Conservation (phyloP, 768 basidiomycete genomes). For the Suillus brevipes region DNA sequence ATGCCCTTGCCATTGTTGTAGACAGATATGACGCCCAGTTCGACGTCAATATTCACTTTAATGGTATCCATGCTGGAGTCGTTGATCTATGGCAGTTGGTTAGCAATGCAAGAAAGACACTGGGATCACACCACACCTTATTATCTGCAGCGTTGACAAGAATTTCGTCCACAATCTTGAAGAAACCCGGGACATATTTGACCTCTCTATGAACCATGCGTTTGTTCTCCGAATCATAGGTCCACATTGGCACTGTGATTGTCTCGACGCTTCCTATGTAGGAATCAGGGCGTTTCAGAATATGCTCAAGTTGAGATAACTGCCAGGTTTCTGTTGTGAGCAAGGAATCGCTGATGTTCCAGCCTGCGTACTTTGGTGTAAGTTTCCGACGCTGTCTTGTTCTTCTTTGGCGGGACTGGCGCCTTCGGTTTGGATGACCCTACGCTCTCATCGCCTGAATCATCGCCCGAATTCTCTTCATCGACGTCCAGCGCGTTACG, state of each 20-base stretch:
- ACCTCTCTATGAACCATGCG: slow-evolving; percentile 82
- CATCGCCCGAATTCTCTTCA: slow-evolving; percentile 18
- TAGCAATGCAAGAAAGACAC: slow-evolving; percentile 17
- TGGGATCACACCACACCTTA: slow-evolving; percentile 57
- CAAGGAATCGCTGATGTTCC: not conserved
- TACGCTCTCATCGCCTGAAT: slow-evolving; percentile 41
- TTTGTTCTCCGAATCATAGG: slow-evolving; percentile 80
- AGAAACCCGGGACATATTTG: slow-evolving; percentile 94
- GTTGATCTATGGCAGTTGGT: slow-evolving; percentile 66
- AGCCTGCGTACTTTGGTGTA: slow-evolving; percentile 75
- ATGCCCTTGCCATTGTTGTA: slow-evolving; percentile 96
- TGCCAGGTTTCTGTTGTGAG: slow-evolving; percentile 33
- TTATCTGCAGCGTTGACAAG: slow-evolving; percentile 99
- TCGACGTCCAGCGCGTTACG: slow-evolving; percentile 46
- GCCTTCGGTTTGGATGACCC: slow-evolving; percentile 23
- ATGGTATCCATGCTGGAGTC: slow-evolving; percentile 89
- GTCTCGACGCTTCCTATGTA: slow-evolving; percentile 97
- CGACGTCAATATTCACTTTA: slow-evolving; percentile 84
- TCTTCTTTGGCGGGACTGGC: slow-evolving; percentile 52
- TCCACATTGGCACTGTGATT: slow-evolving; percentile 89
- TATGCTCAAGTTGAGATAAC: slow-evolving; percentile 95
- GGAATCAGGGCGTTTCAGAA: slow-evolving; percentile 87
- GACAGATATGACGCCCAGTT: slow-evolving; percentile 84
- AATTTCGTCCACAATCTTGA: slow-evolving; percentile 99
- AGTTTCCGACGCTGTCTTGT: slow-evolving; percentile 84